Percentiles rank a stretch among this genome's conserved stretches.
phyloP scores from a whole-genome alignment of 805 yeast species.

The Gaillardinia entomophila region DNA sequence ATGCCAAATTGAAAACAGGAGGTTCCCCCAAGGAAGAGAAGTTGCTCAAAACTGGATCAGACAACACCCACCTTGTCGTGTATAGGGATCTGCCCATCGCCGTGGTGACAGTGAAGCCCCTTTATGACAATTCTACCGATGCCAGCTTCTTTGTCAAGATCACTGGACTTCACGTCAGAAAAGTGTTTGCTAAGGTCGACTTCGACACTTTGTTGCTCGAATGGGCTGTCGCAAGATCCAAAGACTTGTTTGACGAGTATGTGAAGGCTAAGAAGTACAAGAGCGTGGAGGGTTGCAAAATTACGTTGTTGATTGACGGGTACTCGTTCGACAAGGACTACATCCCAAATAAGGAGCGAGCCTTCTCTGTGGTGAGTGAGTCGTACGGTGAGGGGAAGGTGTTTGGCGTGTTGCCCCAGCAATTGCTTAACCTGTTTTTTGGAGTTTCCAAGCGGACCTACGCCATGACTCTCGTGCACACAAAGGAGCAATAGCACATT shows the following conservation, averaged over 20 bases:
- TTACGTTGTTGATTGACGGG: constrained; percentile 41
- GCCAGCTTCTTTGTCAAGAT: constrained; percentile 45
- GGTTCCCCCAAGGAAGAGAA: constrained; percentile 12
- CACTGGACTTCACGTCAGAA: constrained; percentile 57
- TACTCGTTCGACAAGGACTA: constrained; percentile 47
- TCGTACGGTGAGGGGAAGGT: too few relatives aligned
- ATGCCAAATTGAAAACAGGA: constrained; percentile 37
- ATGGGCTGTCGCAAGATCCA: constrained; percentile 51
- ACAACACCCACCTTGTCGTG: constrained; percentile 49
- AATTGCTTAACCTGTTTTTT: too few relatives aligned
- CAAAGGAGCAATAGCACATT: neutral
- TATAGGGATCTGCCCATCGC: constrained; percentile 76
- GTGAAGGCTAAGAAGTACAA: constrained; percentile 21
- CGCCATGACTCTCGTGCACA: constrained; percentile 1
- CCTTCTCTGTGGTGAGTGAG: constrained; percentile 35
- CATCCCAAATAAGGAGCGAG: too few relatives aligned
- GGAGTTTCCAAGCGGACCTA: constrained; percentile 21
- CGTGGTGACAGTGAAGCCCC: constrained; percentile 43
- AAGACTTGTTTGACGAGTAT: constrained; percentile 28
- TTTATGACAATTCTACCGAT: constrained; percentile 31
- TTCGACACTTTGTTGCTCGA: constrained; percentile 57
- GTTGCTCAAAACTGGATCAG: constrained; percentile 27
- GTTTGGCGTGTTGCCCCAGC: too few relatives aligned
- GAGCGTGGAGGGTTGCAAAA: constrained; percentile 20
- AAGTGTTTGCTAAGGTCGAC: constrained; percentile 61